These are phyloP conservation scores for Citrus cavaleriei DNA, from an alignment of 345 rosid genomes.

Conservation along the genomic window DNA sequence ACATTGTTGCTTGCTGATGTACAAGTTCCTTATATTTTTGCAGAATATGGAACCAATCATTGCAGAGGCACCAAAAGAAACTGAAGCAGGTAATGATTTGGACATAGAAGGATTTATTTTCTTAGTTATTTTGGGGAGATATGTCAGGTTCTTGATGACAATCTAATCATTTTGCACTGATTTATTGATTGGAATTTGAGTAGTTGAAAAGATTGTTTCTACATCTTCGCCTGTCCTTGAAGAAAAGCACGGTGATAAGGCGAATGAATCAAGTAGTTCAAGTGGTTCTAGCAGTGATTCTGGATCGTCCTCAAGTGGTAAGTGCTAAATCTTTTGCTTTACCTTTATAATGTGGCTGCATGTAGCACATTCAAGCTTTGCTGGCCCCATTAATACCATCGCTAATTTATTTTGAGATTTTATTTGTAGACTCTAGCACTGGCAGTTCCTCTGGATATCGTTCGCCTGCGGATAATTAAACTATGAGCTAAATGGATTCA, in stretches of 20 bases:
- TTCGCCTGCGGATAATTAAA: conserved; percentile 24
- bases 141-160: background rate
- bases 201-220: conserved; percentile 21
- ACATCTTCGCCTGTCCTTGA: conserved; percentile 23
- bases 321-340: conserved; percentile 4
- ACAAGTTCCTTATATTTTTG: background rate
- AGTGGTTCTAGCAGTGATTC: conserved; percentile 45
- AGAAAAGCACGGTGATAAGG: conserved; percentile 29
- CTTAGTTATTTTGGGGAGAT: background rate
- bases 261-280: conserved; percentile 41
- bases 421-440: conserved; percentile 39
- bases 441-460: conserved; percentile 35
- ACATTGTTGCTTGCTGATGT: conserved; percentile 3
- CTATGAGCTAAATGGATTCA: conserved; percentile 14
- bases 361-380: background rate
- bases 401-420: background rate
- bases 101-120: background rate
- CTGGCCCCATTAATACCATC: background rate
- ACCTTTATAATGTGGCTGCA: background rate
- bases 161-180: background rate
- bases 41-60: conserved; percentile 29
- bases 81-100: conserved; percentile 31
- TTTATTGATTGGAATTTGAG: conserved; percentile 13
- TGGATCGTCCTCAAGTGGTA: conserved; percentile 54
- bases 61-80: conserved; percentile 23